Conservation (phyloP, 83 land plant species). For the Larix sibirica region DNA sequence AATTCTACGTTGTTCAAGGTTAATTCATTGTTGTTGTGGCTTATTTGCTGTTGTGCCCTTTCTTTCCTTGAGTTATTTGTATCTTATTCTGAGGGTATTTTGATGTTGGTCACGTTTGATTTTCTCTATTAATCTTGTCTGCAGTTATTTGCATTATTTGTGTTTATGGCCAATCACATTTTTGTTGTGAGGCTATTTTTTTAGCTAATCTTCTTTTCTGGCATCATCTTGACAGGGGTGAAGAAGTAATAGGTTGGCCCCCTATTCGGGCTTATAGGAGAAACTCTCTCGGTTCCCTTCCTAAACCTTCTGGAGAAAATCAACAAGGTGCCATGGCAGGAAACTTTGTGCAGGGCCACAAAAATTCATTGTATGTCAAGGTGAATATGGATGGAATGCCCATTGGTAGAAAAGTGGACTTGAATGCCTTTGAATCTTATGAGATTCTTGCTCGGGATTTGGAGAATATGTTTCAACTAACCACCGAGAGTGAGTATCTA, state of each 20-base stretch:
- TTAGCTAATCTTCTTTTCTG: constrained; percentile 1
- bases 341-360: not conserved
- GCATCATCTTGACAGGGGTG: constrained; percentile 29
- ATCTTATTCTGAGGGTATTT: not conserved
- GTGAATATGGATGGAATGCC: constrained; percentile 62
- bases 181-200: not conserved
- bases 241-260: constrained; percentile 74
- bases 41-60: not conserved
- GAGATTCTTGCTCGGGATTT: constrained; percentile 35
- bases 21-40: not conserved
- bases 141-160: no score
- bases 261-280: constrained; percentile 55
- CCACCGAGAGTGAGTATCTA: constrained; percentile 3
- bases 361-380: constrained; percentile 51
- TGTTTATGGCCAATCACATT: not conserved
- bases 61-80: no score
- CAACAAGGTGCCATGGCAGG: not conserved
- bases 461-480: constrained; percentile 52
- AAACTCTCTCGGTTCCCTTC: constrained; percentile 49
- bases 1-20: not conserved
- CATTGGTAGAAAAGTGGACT: constrained; percentile 65
- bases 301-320: constrained; percentile 23
- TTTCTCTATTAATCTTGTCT: not conserved
- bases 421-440: constrained; percentile 41
- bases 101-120: not conserved